Evolutionary conservation across 768 basidiomycete species (phyloP), one percentile per base, ranked within the genome.

Genomic region (Mycena epipterygia): DNA sequence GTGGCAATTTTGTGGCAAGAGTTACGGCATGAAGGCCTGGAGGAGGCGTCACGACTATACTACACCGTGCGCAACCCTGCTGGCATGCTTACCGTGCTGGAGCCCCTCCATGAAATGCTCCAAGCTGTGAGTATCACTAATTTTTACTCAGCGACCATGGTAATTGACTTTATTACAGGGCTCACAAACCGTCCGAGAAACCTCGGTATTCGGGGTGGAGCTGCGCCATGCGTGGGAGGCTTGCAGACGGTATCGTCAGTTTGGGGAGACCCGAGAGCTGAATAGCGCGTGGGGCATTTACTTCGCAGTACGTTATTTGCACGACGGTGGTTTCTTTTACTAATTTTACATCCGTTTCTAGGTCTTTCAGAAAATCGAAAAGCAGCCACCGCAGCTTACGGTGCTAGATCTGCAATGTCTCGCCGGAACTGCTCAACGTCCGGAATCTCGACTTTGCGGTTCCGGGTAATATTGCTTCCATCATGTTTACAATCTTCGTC

Each of bases 201-300:
- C 93, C 3, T 97, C 97, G 0, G 93, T 93, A 7, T 99, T 97
- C 74, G 96, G 96, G 2, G 89, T 95, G 65, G 97, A 99, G 76
- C 86, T 99, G 29, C 90, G 90, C 35, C 95, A 97, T 76, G 98
- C 98, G 13, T 89, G 96, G 44, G 96, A 97, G 77, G 95, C 95
- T 44, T 95, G 95, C 74, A 88, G 92, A 60, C 89, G 95, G 52
- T 99, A 93, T 84, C 91, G 92, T 44, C 87, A 89, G 37, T 95
- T 93, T 77, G 94, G 94, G 21, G 97, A 99, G 77, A 88, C 90
- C 63, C 90, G 90, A 56, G 96, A 98, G 77, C 83, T 99, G 55
- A 98, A 99, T 77, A 95, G 94, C 77, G 98, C 98, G 23, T 99
- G 98, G 98, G 98, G 99, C 75, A 96, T 98, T 37, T 99, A 99